Evolutionary conservation across 2,329 filamentous ascomycete genomes (phyloP).

Genomic region (Colletotrichum abscissum): DNA sequence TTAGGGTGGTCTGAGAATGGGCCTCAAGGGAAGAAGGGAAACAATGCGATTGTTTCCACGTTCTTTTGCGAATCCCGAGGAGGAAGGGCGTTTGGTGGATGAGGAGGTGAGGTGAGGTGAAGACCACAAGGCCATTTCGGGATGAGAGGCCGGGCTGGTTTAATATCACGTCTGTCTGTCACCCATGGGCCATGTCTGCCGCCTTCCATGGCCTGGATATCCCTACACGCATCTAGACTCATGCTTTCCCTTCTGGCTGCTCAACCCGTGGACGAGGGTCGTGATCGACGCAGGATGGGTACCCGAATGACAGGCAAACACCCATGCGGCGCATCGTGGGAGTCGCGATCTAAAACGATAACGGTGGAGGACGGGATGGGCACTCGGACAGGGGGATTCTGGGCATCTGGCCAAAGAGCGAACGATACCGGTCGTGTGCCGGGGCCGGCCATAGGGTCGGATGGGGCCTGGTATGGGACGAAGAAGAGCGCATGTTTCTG

Average conservation of each 20-base stretch:
- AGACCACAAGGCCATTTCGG: conserved; percentile 13
- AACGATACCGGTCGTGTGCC: conserved; percentile 19
- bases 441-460: conserved; percentile 29
- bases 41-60: conserved; percentile 34
- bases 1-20: conserved; percentile 28
- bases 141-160: conserved; percentile 23
- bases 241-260: not conserved
- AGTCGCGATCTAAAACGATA: conserved; percentile 32
- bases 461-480: conserved; percentile 29
- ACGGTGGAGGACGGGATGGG: conserved; percentile 25
- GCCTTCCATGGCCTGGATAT: conserved; percentile 17
- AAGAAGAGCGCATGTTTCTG: conserved; percentile 32
- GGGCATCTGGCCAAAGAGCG: conserved; percentile 31
- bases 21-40: conserved; percentile 26
- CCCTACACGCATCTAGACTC: conserved; percentile 24
- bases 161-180: conserved; percentile 31
- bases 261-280: not conserved
- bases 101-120: conserved; percentile 16
- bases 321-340: conserved; percentile 32
- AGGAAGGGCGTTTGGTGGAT: conserved; percentile 17
- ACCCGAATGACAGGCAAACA: conserved; percentile 30
- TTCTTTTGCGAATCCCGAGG: conserved; percentile 13
- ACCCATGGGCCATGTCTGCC: conserved; percentile 4
- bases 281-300: conserved; percentile 29
- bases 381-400: conserved; percentile 32